Conservation (phyloP, 805 yeast genomes). For the Kodamaea hsintzibuensis region DNA sequence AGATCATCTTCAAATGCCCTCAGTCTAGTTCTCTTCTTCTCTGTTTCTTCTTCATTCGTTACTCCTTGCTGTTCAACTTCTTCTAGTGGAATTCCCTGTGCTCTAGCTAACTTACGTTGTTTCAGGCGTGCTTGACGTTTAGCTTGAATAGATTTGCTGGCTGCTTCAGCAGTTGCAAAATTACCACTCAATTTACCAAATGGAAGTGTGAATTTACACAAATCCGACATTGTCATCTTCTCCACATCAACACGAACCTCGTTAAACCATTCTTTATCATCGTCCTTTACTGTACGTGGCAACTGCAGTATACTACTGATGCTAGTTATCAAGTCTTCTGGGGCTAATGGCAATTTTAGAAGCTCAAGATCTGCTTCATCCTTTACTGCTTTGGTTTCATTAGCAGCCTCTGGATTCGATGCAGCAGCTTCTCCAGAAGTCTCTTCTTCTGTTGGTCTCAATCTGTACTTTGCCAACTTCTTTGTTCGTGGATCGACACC, state of each 20-base stretch:
- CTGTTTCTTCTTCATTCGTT: constrained; percentile 18
- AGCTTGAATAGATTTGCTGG: constrained; percentile 33
- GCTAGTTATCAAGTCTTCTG: constrained; percentile 32
- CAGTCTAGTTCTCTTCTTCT: constrained; percentile 14
- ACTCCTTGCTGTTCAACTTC: constrained; percentile 23
- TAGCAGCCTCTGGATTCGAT: not conserved
- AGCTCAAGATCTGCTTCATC: constrained; percentile 4
- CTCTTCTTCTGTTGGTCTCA: constrained; percentile 1
- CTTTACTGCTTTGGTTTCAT: constrained; percentile 6
- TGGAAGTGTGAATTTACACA: constrained; percentile 67
- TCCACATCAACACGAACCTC: constrained; percentile 52
- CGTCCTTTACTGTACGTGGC: constrained; percentile 39
- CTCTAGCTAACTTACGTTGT: constrained; percentile 33
- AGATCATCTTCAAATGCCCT: constrained; percentile 19
- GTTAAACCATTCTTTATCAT: constrained; percentile 38
- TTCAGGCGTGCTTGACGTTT: constrained; percentile 23
- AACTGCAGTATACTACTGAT: constrained; percentile 34
- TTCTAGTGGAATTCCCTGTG: constrained; percentile 30
- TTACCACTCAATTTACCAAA: constrained; percentile 65
- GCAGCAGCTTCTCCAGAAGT: too few relatives aligned
- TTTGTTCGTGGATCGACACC: constrained; percentile 34
- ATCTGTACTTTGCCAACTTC: constrained; percentile 30
- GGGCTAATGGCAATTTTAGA: constrained; percentile 36
- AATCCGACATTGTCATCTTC: constrained; percentile 62
- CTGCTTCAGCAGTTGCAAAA: constrained; percentile 56